Conservation (phyloP, 352 stramenopile genomes). For the Peronosclerospora sorghi region DNA sequence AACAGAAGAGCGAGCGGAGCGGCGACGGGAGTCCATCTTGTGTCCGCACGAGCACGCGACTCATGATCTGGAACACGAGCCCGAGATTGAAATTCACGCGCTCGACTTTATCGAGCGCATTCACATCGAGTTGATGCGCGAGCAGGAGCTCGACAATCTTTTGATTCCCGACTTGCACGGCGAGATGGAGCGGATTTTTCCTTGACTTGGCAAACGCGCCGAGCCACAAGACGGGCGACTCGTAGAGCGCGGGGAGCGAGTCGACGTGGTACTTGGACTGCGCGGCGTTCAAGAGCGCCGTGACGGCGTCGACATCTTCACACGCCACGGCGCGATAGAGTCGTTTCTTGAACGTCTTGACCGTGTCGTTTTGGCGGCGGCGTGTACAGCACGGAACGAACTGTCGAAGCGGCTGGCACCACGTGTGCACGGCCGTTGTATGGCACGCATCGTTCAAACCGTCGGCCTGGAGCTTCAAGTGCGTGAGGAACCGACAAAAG, state of each 20-base stretch:
- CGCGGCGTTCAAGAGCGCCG: conserved; percentile 29
- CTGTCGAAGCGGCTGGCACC: conserved; percentile 27
- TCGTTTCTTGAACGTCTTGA: conserved; percentile 45
- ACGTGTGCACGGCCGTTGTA: conserved; percentile 43
- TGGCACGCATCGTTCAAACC: conserved; percentile 52
- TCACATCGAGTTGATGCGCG: conserved; percentile 42
- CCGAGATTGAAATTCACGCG: conserved; percentile 74
- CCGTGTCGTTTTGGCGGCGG: conserved; percentile 13
- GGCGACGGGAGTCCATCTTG: conserved; percentile 46
- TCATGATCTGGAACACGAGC: conserved; percentile 59
- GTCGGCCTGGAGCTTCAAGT: conserved; percentile 66
- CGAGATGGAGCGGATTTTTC: conserved; percentile 73
- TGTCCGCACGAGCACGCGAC: conserved; percentile 46
- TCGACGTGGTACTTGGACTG: conserved; percentile 25
- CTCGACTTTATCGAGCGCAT: conserved; percentile 64
- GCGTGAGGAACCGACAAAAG: conserved; percentile 62
- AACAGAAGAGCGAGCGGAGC: conserved; percentile 40
- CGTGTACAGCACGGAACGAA: conserved; percentile 10
- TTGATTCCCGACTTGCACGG: conserved; percentile 36
- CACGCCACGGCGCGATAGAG: conserved; percentile 49
- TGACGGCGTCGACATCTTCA: conserved; percentile 30
- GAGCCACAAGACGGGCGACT: conserved; percentile 42
- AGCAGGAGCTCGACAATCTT: conserved; percentile 53
- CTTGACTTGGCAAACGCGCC: conserved; percentile 49
- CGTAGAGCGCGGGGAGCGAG: conserved; percentile 31